Percentiles rank a stretch among this genome's conserved stretches.
These are phyloP conservation scores for Coemansia sp. DNA, from an alignment of 192 early-diverging fungal species.

Conservation along the genomic window DNA sequence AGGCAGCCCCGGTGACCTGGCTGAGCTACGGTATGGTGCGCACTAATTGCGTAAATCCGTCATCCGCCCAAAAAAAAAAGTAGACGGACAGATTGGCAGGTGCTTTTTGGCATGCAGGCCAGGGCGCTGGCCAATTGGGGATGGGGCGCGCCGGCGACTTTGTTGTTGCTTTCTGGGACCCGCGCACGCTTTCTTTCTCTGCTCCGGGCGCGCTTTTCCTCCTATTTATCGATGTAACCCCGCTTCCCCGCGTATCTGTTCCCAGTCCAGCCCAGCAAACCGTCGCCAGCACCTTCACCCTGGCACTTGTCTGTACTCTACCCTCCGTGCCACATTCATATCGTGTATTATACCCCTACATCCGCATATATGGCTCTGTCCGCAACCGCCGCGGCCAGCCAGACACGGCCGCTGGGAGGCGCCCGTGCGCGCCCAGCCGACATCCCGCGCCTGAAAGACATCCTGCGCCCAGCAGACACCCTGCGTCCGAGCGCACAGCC, in stretches of 20 bases:
- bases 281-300: too few species aligned
- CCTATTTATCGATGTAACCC: conserved; percentile 1
- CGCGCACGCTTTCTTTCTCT: neutral
- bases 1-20: too few species aligned
- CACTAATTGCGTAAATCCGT: too few species aligned
- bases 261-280: neutral
- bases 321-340: neutral
- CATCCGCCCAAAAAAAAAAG: conserved; percentile 1
- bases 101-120: neutral
- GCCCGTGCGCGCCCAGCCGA: too few species aligned
- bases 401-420: too few species aligned
- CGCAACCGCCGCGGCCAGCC: too few species aligned
- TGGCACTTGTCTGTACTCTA: neutral
- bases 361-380: neutral
- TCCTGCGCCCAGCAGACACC: neutral
- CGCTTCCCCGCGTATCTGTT: too few species aligned
- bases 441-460: too few species aligned
- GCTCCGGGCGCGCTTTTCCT: neutral
- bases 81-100: neutral
- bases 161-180: conserved; percentile 5
- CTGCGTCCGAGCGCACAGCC: too few species aligned
- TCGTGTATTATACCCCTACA: conserved; percentile 1
- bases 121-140: neutral
- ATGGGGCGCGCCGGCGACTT: neutral
- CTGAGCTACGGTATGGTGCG: too few species aligned